phyloP scores from a whole-genome alignment of 2,329 filamentous ascomycete species.

The Stachybotrys chartarum region DNA sequence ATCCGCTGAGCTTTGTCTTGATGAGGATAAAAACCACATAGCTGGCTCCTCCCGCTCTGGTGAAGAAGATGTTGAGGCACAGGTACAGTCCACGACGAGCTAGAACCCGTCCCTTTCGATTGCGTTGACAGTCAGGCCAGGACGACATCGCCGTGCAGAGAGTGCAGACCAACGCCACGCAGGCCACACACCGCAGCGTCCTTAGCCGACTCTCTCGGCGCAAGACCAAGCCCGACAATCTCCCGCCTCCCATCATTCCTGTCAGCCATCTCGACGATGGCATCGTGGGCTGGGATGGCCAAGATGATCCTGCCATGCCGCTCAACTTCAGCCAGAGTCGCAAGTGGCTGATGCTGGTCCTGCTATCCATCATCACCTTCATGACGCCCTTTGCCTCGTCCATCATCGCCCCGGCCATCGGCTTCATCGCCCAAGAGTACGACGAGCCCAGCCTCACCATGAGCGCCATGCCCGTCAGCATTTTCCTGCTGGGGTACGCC shows the following conservation, averaged over 20 bases:
- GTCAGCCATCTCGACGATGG: constrained; percentile 42
- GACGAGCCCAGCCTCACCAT: constrained; percentile 28
- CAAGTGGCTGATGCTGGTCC: constrained; percentile 51
- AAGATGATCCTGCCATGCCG: constrained; percentile 50
- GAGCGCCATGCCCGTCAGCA: constrained; percentile 49
- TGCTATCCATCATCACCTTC: constrained; percentile 54
- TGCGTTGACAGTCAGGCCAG: background rate
- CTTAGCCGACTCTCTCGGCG: constrained; percentile 15
- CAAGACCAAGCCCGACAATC: constrained; percentile 19
- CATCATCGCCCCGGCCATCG: constrained; percentile 46
- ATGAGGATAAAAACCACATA: no score
- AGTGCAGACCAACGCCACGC: constrained; percentile 11
- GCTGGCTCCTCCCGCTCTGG: no score
- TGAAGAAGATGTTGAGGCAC: background rate
- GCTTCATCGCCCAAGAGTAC: constrained; percentile 35
- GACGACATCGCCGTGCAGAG: constrained; percentile 7
- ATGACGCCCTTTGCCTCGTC: constrained; percentile 60
- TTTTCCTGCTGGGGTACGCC: constrained; percentile 54
- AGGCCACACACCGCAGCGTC: constrained; percentile 14
- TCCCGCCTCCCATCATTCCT: constrained; percentile 31
- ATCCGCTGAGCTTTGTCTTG: no score
- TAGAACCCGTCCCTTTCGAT: no score
- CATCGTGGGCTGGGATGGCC: constrained; percentile 54
- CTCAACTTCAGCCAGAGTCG: constrained; percentile 47
- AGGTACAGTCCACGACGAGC: background rate